Evolutionary conservation across 179 eudicot genomes (phyloP), one percentile per base, ranked within the genome.

Genomic region (Carnegiea gigantea): DNA sequence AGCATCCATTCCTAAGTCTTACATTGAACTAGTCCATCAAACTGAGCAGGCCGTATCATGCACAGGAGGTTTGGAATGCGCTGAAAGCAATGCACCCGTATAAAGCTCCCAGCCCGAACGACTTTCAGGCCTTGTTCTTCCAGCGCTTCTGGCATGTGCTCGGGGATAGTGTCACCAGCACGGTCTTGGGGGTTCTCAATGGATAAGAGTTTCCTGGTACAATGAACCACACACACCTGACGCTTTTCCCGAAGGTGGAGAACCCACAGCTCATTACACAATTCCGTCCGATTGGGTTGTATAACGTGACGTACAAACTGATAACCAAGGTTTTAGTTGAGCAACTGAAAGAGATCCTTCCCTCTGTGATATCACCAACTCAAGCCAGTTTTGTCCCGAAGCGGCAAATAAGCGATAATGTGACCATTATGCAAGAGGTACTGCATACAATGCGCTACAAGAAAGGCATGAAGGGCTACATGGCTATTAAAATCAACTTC

Each of bases 151-250:
- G 64, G n/a, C 1, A 57, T 24, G 6, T 57, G 13, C 24, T 9
- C 0, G 6, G 21, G 0, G 8, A 11, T 10, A 24, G 21, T 5
- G 38, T 49, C 0, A 38, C 20, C 38, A 3, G 13, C 0, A 8
- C 21, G 38, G 38, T 49, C 0, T 20, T 75, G 1, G 40, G 46
- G 46, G 26, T 28, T 0, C 38, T 51, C 2, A 23, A 75, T 15
- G 62, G 62, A 0, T 5, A 6, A 9, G 7, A 8, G 0, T 0
- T 20, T 11, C 20, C 77, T 12, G 9, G 12, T 0, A 14, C 7
- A 0, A 3, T 75, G 0, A 75, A 75, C 28, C 40, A 48, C 1
- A 49, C 62, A 0, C 6, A 49, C 3, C 9, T 75, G 0, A 59
- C 28, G 0, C n/a, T 75, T 0, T 26, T 75, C 0, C 62, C 77